These are phyloP conservation scores for Diaporthe vaccinii DNA, from an alignment of 2,329 filamentous ascomycete species.

Conservation along the genomic window DNA sequence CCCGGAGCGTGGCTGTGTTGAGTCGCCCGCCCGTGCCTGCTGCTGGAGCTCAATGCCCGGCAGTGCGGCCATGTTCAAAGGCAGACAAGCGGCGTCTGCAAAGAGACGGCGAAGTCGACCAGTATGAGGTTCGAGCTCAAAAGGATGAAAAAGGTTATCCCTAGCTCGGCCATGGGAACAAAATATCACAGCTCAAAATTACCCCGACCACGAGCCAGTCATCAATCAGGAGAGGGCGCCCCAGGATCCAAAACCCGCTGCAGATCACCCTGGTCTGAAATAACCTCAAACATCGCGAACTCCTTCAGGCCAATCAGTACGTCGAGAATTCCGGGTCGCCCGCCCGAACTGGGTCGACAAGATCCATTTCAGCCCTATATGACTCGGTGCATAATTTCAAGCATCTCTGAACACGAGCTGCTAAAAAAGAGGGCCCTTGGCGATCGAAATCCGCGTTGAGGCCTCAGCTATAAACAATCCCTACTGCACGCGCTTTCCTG, in stretches of 20 bases:
- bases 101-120: not conserved
- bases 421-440: not conserved
- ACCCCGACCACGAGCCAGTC: not conserved
- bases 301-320: slow-evolving; percentile 3
- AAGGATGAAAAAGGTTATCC: not conserved
- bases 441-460: not conserved
- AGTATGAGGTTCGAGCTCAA: slow-evolving; percentile 8
- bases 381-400: slow-evolving; percentile 34
- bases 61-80: slow-evolving; percentile 21
- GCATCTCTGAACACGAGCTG: slow-evolving; percentile 12
- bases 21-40: not conserved
- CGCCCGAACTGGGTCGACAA: not conserved
- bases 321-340: not conserved
- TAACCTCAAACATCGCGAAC: slow-evolving; percentile 8
- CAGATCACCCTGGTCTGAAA: slow-evolving; percentile 13
- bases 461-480: not conserved
- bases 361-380: slow-evolving; percentile 21
- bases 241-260: not conserved
- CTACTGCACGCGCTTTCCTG: not conserved
- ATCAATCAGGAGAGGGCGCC: not conserved
- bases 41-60: slow-evolving; percentile 35
- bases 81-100: slow-evolving; percentile 18
- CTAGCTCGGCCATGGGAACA: not conserved
- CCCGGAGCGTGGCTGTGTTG: slow-evolving; percentile 1
- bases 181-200: slow-evolving; percentile 9